Conservation (phyloP, 2,329 filamentous ascomycete species). For the Fusarium sublunatum region DNA sequence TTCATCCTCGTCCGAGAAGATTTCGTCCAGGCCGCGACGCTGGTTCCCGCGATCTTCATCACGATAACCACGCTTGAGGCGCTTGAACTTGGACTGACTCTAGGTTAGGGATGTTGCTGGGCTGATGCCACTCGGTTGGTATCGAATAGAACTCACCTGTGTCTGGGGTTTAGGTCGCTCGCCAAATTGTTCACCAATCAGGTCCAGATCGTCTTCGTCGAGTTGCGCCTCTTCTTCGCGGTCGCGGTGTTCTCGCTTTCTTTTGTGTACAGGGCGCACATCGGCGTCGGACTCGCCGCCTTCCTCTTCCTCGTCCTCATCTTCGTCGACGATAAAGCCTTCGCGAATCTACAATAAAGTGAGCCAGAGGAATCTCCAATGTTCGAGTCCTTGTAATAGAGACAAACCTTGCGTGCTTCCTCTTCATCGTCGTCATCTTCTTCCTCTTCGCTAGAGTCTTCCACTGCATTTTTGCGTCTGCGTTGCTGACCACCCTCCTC, state of each 20-base stretch:
- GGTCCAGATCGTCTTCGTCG: slow-evolving; percentile 94
- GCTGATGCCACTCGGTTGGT: not conserved
- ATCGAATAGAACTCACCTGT: slow-evolving; percentile 70
- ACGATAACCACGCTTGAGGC: slow-evolving; percentile 90
- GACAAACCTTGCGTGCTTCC: slow-evolving; percentile 76
- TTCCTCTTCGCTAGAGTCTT: slow-evolving; percentile 92
- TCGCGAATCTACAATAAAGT: slow-evolving; percentile 75
- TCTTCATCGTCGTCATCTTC: slow-evolving; percentile 93
- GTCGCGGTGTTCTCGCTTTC: slow-evolving; percentile 80
- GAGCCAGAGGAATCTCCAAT: slow-evolving; percentile 15
- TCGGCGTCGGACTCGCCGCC: slow-evolving; percentile 68
- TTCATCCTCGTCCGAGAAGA: slow-evolving; percentile 96
- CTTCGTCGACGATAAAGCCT: slow-evolving; percentile 96
- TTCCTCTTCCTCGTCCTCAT: slow-evolving; percentile 80
- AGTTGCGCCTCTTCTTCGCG: slow-evolving; percentile 88
- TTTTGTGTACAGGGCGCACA: slow-evolving; percentile 67
- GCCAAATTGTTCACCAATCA: slow-evolving; percentile 86
- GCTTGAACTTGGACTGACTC: slow-evolving; percentile 87
- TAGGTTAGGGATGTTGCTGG: slow-evolving; percentile 5
- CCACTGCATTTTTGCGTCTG: slow-evolving; percentile 60
- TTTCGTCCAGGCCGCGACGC: slow-evolving; percentile 83
- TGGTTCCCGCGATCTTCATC: slow-evolving; percentile 73
- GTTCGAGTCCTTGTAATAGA: slow-evolving; percentile 3
- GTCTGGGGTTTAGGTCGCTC: slow-evolving; percentile 70
- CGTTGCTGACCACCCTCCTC: slow-evolving; percentile 75